Evolutionary conservation across 345 rosid species (phyloP).

Genomic region (Populus ilicifolia): DNA sequence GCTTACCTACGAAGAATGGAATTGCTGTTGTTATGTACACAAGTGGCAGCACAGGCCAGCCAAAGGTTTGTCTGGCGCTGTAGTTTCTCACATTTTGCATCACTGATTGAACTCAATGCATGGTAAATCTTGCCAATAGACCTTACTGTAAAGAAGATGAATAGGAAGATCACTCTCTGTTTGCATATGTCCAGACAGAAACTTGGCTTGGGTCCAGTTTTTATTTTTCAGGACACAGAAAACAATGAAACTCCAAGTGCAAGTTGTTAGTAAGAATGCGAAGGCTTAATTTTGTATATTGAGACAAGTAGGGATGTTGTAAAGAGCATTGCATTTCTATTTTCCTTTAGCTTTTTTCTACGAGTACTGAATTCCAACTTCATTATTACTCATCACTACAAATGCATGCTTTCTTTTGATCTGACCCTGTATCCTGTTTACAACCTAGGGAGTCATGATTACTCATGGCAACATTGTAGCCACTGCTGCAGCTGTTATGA

Average conservation of each 20-base stretch:
- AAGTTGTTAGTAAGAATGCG: background rate
- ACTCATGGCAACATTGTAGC: slow-evolving; percentile 80
- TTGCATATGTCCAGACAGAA: background rate
- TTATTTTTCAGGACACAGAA: background rate
- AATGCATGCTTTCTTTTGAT: background rate
- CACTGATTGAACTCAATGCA: background rate
- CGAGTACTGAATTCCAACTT: background rate
- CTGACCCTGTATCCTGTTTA: slow-evolving; percentile 27
- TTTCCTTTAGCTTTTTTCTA: background rate
- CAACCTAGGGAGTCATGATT: slow-evolving; percentile 83
- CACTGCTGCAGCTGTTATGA: slow-evolving; percentile 75
- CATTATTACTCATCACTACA: background rate
- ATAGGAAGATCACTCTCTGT: background rate
- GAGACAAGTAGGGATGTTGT: background rate
- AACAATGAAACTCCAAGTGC: too few species aligned
- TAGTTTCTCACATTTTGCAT: background rate
- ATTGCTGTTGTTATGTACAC: slow-evolving; percentile 87
- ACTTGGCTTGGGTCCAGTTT: background rate
- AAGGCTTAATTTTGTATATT: background rate
- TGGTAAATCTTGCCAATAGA: background rate
- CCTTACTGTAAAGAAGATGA: background rate
- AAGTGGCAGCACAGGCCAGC: slow-evolving; percentile 91
- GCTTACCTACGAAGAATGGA: slow-evolving; percentile 62
- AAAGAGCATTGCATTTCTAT: background rate
- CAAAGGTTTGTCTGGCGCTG: slow-evolving; percentile 52